Evolutionary conservation across 2,329 filamentous ascomycete genomes (phyloP), one percentile per base, ranked within the genome.

Genomic region (Coniochaeta hoffmannii): DNA sequence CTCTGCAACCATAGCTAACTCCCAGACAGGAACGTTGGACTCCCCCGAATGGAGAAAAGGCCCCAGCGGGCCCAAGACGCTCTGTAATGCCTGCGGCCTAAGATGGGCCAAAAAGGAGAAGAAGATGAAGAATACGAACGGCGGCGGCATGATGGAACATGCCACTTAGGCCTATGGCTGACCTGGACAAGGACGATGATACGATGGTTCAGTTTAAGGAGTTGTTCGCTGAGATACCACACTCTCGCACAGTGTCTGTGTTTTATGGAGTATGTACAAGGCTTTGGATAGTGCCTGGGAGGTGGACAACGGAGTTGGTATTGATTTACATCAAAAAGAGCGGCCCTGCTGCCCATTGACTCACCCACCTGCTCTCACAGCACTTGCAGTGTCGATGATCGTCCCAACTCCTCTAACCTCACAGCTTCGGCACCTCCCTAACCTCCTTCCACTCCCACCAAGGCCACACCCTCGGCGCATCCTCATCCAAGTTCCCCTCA

Each of bases 41-140:
- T 96, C 90, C 15, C 93, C 93, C 0, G 93, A 97, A 75, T 97
- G 93, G 93, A 81, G 93, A 59, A 97, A 96, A 70, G 93, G 93
- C 0, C 93, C 93, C 0, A 90, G 83, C 59, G 93, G 93, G 2
- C 92, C 92, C 1, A 97, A 97, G 71, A 97, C 93, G 9, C 75
- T 97, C 12, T 97, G 93, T 72, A 97, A 97, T 73, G 93, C 93
- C 8, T 97, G 93, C 68, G 93, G 93, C 35, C 73, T 88, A 30
- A 77, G 85, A 53, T 88, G 85, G 85, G 84, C 85, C 15, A 85
- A 89, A 81, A 91, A 89, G 67, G 89, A 94, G 67, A 94, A 94
- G 77, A 93, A 90, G 66, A 71, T 67, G 54, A 73, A 68, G 53
- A 67, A 62, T 55, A 61, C 63, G 22, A 65, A 55, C 26, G 34